These are phyloP conservation scores for Phytopythium montanum DNA, from an alignment of 352 stramenopile species.

Conservation along the genomic window DNA sequence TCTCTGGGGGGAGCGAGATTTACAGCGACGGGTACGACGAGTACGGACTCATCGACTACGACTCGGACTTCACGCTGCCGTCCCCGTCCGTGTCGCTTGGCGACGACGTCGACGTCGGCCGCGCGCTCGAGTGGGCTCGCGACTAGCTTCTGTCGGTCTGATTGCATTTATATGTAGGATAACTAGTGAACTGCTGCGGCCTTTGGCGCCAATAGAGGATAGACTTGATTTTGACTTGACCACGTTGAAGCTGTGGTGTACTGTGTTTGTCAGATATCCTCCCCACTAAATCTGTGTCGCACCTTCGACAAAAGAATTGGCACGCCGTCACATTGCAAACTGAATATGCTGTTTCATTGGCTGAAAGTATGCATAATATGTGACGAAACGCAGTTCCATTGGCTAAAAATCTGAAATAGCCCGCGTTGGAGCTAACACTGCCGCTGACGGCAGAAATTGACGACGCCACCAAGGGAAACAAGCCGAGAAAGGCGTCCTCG, in stretches of 20 bases:
- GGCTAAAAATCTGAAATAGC: not conserved
- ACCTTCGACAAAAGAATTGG: not conserved
- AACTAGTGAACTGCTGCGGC: not conserved
- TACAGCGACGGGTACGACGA: conserved; percentile 28
- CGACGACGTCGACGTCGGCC: not conserved
- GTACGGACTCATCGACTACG: conserved; percentile 8
- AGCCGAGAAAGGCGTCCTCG: not conserved
- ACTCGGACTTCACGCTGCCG: conserved; percentile 6
- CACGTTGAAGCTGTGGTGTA: not conserved
- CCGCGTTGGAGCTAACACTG: too few species aligned
- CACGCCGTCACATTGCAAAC: not conserved
- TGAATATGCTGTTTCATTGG: not conserved
- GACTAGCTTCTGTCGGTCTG: not conserved
- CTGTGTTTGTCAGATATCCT: not conserved
- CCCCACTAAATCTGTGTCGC: not conserved
- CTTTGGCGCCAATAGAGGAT: not conserved
- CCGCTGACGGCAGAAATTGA: conserved; percentile 1
- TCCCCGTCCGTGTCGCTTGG: not conserved
- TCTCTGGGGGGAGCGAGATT: conserved; percentile 2
- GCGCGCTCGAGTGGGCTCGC: not conserved
- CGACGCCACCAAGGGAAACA: not conserved
- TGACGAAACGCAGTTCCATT: not conserved
- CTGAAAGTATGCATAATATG: not conserved
- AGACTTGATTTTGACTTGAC: not conserved
- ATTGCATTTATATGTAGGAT: not conserved